Evolutionary conservation across 805 yeast genomes (phyloP).

Genomic region (Kazachstania martiniae): DNA sequence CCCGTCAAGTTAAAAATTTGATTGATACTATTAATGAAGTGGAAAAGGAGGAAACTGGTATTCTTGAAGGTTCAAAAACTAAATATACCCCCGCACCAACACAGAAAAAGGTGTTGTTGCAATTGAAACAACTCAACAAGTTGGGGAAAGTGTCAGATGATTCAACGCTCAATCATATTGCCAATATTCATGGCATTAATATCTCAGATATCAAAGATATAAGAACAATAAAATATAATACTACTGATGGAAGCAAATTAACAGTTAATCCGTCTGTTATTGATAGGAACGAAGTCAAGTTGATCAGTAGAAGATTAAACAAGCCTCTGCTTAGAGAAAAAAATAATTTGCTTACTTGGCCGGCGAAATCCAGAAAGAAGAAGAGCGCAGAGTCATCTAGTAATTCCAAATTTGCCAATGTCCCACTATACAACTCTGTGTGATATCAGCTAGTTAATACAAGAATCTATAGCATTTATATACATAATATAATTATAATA

Average conservation of each 20-base stretch:
- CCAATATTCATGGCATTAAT: slow-evolving; percentile 16
- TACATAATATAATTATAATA: too few relatives aligned
- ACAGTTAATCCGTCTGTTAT: slow-evolving; percentile 6
- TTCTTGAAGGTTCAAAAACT: slow-evolving; percentile 5
- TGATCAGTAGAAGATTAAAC: slow-evolving; percentile 17
- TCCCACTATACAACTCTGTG: slow-evolving; percentile 11
- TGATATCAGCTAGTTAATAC: too few relatives aligned
- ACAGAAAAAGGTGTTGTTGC: too few relatives aligned
- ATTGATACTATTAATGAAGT: slow-evolving; percentile 1
- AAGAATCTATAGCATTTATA: too few relatives aligned
- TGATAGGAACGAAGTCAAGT: slow-evolving; percentile 12
- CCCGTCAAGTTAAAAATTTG: slow-evolving; percentile 3
- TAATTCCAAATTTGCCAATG: slow-evolving; percentile 6
- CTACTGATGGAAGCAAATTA: slow-evolving; percentile 2
- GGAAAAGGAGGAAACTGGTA: background rate
- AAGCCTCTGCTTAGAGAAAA: slow-evolving; percentile 13
- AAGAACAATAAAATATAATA: slow-evolving; percentile 4
- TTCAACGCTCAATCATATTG: slow-evolving; percentile 6
- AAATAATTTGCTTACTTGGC: slow-evolving; percentile 17
- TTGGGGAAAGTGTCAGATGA: slow-evolving; percentile 2
- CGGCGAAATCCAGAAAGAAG: slow-evolving; percentile 9
- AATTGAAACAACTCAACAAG: too few relatives aligned
- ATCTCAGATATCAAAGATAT: slow-evolving; percentile 13
- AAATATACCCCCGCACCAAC: too few relatives aligned
- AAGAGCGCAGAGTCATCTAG: background rate